Percentiles rank a stretch among this genome's conserved stretches.
Evolutionary conservation across 208 protist genomes (phyloP).

Genomic region (Crithidia expoeki): DNA sequence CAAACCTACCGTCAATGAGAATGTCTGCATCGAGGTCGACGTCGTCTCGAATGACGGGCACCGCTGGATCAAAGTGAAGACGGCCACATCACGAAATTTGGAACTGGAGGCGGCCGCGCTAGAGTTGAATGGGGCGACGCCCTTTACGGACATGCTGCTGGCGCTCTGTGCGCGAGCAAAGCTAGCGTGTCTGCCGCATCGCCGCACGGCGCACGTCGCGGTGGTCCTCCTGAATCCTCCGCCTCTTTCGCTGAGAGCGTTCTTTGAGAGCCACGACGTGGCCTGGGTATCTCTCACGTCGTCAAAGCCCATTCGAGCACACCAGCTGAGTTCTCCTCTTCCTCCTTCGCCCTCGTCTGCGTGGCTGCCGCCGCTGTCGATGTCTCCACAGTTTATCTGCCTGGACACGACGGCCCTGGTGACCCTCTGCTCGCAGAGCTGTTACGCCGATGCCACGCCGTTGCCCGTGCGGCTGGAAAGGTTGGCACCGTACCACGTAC

Average conservation of each 20-base stretch:
- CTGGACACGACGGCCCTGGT: slow-evolving; percentile 81
- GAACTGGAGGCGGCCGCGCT: slow-evolving; percentile 24
- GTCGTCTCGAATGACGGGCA: slow-evolving; percentile 53
- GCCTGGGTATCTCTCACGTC: slow-evolving; percentile 7
- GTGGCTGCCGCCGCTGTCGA: slow-evolving; percentile 26
- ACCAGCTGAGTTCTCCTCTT: too few relatives aligned
- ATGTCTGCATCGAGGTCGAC: slow-evolving; percentile 52
- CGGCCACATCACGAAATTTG: slow-evolving; percentile 32
- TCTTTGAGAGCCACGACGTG: slow-evolving; percentile 16
- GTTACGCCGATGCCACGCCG: slow-evolving; percentile 37
- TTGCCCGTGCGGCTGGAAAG: slow-evolving; percentile 23
- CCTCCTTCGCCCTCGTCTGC: too few relatives aligned
- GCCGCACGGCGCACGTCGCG: slow-evolving; percentile 30
- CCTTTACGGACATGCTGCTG: slow-evolving; percentile 31
- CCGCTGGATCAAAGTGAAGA: slow-evolving; percentile 73
- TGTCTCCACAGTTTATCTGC: slow-evolving; percentile 42
- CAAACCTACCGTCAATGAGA: neutral
- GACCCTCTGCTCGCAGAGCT: slow-evolving; percentile 70
- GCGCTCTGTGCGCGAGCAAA: slow-evolving; percentile 29
- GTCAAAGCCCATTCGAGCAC: too few relatives aligned
- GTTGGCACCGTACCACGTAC: slow-evolving; percentile 44
- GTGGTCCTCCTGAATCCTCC: slow-evolving; percentile 37
- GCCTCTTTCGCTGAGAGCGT: slow-evolving; percentile 14
- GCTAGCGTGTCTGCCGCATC: slow-evolving; percentile 31
- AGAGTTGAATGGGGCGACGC: slow-evolving; percentile 25